Conservation (phyloP, 805 yeast species). For the Hanseniaspora hatyaiensis region DNA sequence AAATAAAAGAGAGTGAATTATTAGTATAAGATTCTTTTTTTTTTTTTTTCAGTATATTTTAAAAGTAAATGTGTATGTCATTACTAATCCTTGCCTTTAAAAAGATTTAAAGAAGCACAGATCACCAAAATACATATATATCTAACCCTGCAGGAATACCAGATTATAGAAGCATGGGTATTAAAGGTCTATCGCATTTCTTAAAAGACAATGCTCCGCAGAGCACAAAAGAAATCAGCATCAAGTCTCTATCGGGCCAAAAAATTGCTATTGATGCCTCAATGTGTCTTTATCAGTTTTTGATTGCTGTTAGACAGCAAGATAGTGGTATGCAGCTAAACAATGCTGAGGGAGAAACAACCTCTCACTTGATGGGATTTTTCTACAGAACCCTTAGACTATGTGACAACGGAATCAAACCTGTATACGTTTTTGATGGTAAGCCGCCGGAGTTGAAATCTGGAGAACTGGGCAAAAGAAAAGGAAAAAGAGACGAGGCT, state of each 20-base stretch:
- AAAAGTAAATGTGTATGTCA: too few relatives aligned
- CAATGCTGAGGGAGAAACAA: constrained; percentile 81
- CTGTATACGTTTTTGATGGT: constrained; percentile 94
- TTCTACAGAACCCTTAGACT: constrained; percentile 84
- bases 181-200: constrained; percentile 72
- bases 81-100: too few relatives aligned
- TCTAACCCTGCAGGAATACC: too few relatives aligned
- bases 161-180: constrained; percentile 34
- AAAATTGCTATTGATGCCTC: constrained; percentile 96
- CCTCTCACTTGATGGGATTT: constrained; percentile 91
- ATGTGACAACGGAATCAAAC: constrained; percentile 89
- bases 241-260: constrained; percentile 79
- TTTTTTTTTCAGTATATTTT: too few relatives aligned
- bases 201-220: constrained; percentile 81
- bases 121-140: too few relatives aligned
- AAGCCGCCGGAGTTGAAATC: constrained; percentile 91
- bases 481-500: constrained; percentile 72
- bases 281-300: constrained; percentile 90
- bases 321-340: constrained; percentile 84
- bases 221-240: constrained; percentile 65
- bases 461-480: constrained; percentile 81
- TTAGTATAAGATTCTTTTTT: too few relatives aligned
- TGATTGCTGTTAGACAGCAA: constrained; percentile 91
- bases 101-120: too few relatives aligned
- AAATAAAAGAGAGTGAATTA: too few relatives aligned